Base-by-base conservation (phyloP, 768 basidiomycete genomes). In the Inosperma sp. region DNA sequence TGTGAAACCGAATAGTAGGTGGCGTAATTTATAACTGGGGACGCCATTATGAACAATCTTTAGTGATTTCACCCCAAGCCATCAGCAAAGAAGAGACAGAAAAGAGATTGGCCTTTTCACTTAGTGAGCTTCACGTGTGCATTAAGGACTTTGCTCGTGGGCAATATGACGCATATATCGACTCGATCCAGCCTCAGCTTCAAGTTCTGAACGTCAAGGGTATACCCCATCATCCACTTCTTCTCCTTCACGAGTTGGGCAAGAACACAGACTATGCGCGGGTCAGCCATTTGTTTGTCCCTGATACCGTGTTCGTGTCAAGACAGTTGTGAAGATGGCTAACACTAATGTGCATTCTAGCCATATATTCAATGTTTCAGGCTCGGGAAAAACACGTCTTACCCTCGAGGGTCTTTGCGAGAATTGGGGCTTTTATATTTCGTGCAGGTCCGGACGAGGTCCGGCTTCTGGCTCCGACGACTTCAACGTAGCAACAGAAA, bases 181-280 rank as follows among this genome's bases (percentile, higher is more conserved):
- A 56, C 27, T 56, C 50, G 16, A 56, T 26, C 41, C 51, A 45
- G 41, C 51, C 13, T 35, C 44, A 55, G 33, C 51, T 47, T 37
- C 35, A 47, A 23, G 27, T 27, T 41, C 27, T 27, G 36, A 37
- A 17, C 23, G 12, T 33, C 17, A 45, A 33, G 44, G 27, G 52
- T 13, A 22, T 40, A 9, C 55, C 46, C 16, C 13, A 13, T 3
- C 17, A 31, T 19, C 34, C 47, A 30, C 48, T 33, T 42, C 55
- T 56, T 56, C 55, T 56, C 41, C 33, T 56, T 27, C 55, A 53
- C 37, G 27, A 56, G 45, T 51, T 56, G 13, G 52, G 55, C 39
- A 56, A 8, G 12, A 0, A 26, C 26, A 17, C 13, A 29, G 35
- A 48, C 36, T 23, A 14, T 19, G 34, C 23, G 30, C 48, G 48